Base-by-base conservation (phyloP, 2,329 filamentous ascomycete genomes). In the Metarhizium robertsii region DNA sequence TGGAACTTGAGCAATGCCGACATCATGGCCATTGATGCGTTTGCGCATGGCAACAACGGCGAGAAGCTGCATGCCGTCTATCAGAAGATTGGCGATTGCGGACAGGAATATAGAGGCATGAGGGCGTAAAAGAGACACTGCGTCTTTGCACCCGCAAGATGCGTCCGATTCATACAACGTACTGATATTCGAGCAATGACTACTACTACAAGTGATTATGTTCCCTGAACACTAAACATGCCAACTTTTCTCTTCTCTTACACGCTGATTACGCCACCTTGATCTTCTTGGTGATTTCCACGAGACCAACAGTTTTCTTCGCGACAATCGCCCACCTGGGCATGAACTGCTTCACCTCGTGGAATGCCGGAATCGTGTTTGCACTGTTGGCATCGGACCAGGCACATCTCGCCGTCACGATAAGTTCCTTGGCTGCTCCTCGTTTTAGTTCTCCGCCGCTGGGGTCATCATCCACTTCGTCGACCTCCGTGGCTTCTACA, bases 331-430 rank as follows among this genome's bases (percentile, higher is more conserved):
- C 83, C 94, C 94, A 99, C 4, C 77, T 74, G 0, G 94, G 94
- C 61, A 85, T 79, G 71, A 85, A 96, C 67, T 85, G 80, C 61
- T 80, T 75, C 51, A 89, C 77, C 71, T 97, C 92, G 62, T 94
- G 87, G 53, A 92, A 80, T 1, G 92, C 92, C 0, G 92, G 92
- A 50, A 97, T 91, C 1, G 78, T 77, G 3, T 83, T 86, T 2
- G 72, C 70, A 40, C 75, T 73, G 65, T 96, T 96, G 48, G 82
- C 85, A 72, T 99, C 94, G 64, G 87, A 90, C 91, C 92, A 97
- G 36, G 88, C 75, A 70, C 94, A 97, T 16, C 86, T 78, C 1
- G 92, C 83, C 38, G 74, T 79, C 1, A 91, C 88, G 60, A 77
- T 78, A 38, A 90, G 66, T 5, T 58, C 50, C 32, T 34, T 34